Evolutionary conservation across 768 basidiomycete species (phyloP).

Genomic region (Mycena floridula): DNA sequence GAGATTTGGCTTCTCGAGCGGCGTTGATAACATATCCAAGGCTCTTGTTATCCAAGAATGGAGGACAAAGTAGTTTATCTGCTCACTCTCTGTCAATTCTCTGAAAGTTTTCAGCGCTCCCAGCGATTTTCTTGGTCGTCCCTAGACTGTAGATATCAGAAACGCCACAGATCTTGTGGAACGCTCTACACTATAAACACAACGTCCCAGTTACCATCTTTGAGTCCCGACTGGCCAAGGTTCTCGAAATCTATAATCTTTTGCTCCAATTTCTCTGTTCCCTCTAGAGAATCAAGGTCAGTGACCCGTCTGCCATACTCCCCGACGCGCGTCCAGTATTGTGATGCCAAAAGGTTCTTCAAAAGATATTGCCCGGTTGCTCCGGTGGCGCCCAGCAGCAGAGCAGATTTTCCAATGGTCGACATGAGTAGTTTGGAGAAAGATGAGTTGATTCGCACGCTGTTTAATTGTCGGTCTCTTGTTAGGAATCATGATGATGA

Average conservation of each 20-base stretch:
- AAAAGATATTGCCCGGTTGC: conserved; percentile 59
- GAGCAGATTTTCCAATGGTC: conserved; percentile 40
- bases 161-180: too few species aligned
- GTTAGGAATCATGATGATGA: too few species aligned
- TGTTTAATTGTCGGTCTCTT: too few species aligned
- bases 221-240: conserved; percentile 42
- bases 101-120: conserved; percentile 60
- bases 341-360: conserved; percentile 49
- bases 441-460: too few species aligned
- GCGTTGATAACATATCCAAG: conserved; percentile 68
- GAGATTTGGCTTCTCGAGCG: conserved; percentile 54
- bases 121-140: conserved; percentile 55
- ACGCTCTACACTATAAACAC: conserved; percentile 55
- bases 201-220: conserved; percentile 62
- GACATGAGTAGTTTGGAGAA: too few species aligned
- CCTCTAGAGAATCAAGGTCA: conserved; percentile 30
- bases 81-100: conserved; percentile 73
- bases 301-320: conserved; percentile 69
- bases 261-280: conserved; percentile 60
- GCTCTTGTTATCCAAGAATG: not conserved
- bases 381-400: conserved; percentile 76
- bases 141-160: conserved; percentile 40
- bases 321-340: conserved; percentile 50
- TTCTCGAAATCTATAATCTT: conserved; percentile 67
- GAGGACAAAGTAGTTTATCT: not conserved